These are phyloP conservation scores for Senna siamea DNA, from an alignment of 306 rosid species.

Conservation along the genomic window DNA sequence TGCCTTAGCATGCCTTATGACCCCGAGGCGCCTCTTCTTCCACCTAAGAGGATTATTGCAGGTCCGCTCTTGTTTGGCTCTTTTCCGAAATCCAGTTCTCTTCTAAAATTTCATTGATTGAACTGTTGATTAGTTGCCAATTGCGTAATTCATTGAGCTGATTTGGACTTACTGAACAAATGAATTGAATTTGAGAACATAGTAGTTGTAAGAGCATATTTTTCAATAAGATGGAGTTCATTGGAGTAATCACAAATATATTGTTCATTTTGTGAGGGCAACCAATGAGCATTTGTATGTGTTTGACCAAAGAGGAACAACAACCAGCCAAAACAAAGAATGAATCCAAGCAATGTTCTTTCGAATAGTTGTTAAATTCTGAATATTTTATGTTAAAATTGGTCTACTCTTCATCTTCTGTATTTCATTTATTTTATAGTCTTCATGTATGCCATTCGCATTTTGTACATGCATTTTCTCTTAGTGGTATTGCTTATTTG, in stretches of 20 bases:
- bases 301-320: conserved; percentile 1
- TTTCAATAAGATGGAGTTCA: conserved; percentile 14
- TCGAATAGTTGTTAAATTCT: conserved; percentile 1
- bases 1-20: conserved; percentile 99
- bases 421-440: background rate
- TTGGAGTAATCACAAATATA: conserved; percentile 5
- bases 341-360: background rate
- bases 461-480: background rate
- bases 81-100: conserved; percentile 20
- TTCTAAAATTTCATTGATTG: background rate
- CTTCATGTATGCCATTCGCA: background rate
- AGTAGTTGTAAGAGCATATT: conserved; percentile 9
- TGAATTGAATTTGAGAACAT: conserved; percentile 24
- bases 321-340: background rate
- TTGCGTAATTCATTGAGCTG: background rate
- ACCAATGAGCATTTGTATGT: background rate
- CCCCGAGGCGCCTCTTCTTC: conserved; percentile 97
- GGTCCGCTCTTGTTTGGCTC: conserved; percentile 51
- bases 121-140: conserved; percentile 24
- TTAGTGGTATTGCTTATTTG: background rate
- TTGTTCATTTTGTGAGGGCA: background rate
- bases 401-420: background rate
- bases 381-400: background rate
- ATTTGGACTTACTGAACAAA: conserved; percentile 20
- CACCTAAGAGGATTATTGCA: conserved; percentile 91